Evolutionary conservation across 257 asterid species (phyloP).

Genomic region (Verbascum thapsus): DNA sequence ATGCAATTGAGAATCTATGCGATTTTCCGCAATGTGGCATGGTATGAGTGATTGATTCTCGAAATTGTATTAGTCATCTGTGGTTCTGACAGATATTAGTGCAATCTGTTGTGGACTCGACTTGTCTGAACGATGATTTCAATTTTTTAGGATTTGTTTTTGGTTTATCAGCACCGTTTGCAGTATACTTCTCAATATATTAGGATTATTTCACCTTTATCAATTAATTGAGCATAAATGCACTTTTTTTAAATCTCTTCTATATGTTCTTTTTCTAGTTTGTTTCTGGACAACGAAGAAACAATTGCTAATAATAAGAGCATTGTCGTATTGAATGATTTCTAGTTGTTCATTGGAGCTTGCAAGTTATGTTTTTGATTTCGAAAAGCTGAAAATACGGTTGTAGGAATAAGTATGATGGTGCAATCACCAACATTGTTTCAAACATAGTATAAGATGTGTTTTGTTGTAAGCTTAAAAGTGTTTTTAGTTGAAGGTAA

Average conservation of each 20-base stretch:
- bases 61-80: not conserved
- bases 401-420: no score
- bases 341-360: no score
- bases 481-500: no score
- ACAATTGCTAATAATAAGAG: constrained; percentile 5
- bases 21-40: constrained; percentile 33
- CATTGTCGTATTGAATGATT: no score
- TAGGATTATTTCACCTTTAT: constrained; percentile 13
- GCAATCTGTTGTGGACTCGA: not conserved
- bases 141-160: constrained; percentile 17
- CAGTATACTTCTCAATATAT: constrained; percentile 14
- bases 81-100: constrained; percentile 23
- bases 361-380: no score
- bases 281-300: not conserved
- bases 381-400: no score
- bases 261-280: constrained; percentile 11
- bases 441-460: no score
- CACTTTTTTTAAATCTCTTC: constrained; percentile 6
- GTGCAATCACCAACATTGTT: no score
- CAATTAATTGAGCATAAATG: not conserved
- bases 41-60: not conserved
- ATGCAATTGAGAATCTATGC: constrained; percentile 32
- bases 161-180: constrained; percentile 13
- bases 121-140: constrained; percentile 13
- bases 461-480: no score